phyloP scores from a whole-genome alignment of 768 basidiomycete species.

The Naganishia onofrii region DNA sequence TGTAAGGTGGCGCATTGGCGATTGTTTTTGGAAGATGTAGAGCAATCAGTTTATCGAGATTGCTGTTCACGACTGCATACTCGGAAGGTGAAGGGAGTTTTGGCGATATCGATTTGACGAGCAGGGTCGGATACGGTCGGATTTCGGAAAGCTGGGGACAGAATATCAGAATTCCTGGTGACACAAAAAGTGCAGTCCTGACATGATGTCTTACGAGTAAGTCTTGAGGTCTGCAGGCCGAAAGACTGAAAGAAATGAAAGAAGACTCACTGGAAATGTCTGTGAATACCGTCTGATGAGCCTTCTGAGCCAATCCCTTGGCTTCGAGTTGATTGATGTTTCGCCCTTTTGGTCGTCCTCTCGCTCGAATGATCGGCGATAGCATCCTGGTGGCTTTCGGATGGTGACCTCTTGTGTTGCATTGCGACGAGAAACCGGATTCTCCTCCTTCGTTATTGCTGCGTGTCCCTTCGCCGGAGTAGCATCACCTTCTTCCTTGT shows the following conservation, averaged over 20 bases:
- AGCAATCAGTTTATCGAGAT: conserved; percentile 1
- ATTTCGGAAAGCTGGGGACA: conserved; percentile 17
- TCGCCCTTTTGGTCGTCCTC: neutral
- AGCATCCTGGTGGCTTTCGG: neutral
- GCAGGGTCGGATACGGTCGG: conserved; percentile 16
- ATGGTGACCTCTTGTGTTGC: conserved; percentile 1
- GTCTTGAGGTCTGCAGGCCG: neutral
- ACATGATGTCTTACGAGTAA: neutral
- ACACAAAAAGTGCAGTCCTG: conserved; percentile 22
- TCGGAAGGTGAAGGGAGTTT: conserved; percentile 6
- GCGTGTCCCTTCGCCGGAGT: neutral
- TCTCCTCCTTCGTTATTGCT: neutral
- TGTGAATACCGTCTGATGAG: neutral
- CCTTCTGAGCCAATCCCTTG: neutral
- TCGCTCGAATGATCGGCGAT: no score
- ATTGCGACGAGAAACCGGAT: neutral
- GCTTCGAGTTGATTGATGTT: neutral
- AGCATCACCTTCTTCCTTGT: neutral
- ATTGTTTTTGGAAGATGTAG: conserved; percentile 12
- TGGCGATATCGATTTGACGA: conserved; percentile 17
- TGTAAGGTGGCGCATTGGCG: conserved; percentile 12
- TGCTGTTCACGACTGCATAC: neutral
- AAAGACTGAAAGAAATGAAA: neutral
- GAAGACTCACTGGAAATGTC: conserved; percentile 15
- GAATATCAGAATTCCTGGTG: conserved; percentile 7